Evolutionary conservation across 306 rosid genomes (phyloP).

Genomic region (Styphnolobium japonicum): DNA sequence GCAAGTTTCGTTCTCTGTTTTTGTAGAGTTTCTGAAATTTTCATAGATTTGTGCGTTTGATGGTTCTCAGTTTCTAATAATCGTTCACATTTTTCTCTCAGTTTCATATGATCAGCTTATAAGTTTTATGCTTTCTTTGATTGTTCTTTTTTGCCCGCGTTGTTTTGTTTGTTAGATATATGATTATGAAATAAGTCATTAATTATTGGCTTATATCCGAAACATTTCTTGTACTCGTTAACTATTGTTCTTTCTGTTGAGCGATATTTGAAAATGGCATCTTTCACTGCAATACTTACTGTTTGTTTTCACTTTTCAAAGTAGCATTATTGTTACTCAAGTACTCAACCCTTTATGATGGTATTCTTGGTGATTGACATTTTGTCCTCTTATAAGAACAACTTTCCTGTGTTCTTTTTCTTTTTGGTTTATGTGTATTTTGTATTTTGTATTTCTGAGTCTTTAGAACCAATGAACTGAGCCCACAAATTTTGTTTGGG

Average conservation of each 20-base stretch:
- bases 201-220: not conserved
- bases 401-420: not conserved
- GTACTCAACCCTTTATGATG: not conserved
- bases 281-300: not conserved
- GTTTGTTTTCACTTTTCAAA: conserved; percentile 13
- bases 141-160: not conserved
- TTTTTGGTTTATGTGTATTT: not conserved
- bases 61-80: not conserved
- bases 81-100: not conserved
- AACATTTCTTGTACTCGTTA: not conserved
- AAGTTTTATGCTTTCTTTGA: not conserved
- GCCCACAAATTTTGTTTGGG: not conserved
- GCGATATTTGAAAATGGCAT: not conserved
- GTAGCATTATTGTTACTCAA: conserved; percentile 14
- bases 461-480: not conserved
- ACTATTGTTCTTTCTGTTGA: not conserved
- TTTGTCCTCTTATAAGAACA: not conserved
- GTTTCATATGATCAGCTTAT: not conserved
- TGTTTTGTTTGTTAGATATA: not conserved
- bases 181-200: not conserved
- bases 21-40: not conserved
- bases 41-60: not conserved
- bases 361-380: not conserved
- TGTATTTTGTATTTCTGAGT: not conserved
- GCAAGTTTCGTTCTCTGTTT: not conserved